A percentile compares a stretch with the other conserved stretches of the same genome.
phyloP scores from a whole-genome alignment of 495 filamentous ascomycete genomes.

The Paragyromitra xinjiangensis region DNA sequence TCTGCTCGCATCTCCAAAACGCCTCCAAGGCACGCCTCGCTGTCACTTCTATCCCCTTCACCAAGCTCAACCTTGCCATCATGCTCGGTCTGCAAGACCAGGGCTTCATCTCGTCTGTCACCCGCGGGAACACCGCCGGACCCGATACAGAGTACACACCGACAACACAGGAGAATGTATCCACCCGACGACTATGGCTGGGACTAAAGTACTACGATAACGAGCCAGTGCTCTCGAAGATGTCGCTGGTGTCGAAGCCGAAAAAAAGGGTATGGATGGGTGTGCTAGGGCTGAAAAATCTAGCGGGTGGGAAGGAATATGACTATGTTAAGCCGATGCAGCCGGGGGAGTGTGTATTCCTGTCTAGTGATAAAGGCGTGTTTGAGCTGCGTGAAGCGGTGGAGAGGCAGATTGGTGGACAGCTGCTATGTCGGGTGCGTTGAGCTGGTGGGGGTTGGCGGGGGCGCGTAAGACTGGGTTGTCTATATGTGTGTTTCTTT shows the following conservation, averaged over 20 bases:
- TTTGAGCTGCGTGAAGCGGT: constrained; percentile 88
- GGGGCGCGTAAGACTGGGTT: neutral
- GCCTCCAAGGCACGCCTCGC: constrained; percentile 84
- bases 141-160: constrained; percentile 64
- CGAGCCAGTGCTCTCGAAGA: constrained; percentile 78
- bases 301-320: constrained; percentile 72
- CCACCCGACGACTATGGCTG: constrained; percentile 83
- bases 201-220: constrained; percentile 94
- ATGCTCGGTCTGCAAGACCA: constrained; percentile 79
- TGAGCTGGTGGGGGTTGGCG: constrained; percentile 36
- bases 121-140: constrained; percentile 69
- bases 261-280: constrained; percentile 75
- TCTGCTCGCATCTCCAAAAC: constrained; percentile 95
- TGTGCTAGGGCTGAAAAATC: constrained; percentile 65
- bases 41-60: constrained; percentile 84
- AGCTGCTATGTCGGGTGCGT: constrained; percentile 77
- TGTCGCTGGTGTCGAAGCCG: constrained; percentile 78
- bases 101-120: constrained; percentile 84
- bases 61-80: constrained; percentile 79
- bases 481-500: neutral
- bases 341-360: constrained; percentile 83
- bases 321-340: constrained; percentile 75
- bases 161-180: constrained; percentile 79
- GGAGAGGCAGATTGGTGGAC: constrained; percentile 82
- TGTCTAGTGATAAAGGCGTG: constrained; percentile 80